Evolutionary conservation across 2,329 filamentous ascomycete genomes (phyloP).

Genomic region (Colletotrichum sp.): DNA sequence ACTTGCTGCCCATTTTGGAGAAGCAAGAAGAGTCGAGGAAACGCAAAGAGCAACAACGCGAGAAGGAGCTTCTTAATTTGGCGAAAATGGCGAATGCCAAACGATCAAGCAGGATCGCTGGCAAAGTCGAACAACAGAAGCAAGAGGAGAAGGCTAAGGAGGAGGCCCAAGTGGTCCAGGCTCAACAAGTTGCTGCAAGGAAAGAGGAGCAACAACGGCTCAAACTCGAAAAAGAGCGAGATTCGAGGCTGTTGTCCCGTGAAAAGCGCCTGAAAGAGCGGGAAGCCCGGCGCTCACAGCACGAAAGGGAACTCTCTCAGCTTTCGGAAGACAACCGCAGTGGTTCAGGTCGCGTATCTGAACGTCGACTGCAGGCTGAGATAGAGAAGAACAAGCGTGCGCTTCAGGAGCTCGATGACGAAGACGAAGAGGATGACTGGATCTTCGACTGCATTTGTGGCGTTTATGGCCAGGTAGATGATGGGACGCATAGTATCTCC

Average conservation of each 20-base stretch:
- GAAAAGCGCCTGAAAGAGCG: constrained; percentile 87
- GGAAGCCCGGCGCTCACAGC: constrained; percentile 79
- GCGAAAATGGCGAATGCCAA: constrained; percentile 94
- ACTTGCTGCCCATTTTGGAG: constrained; percentile 85
- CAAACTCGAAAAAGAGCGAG: constrained; percentile 73
- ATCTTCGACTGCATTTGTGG: constrained; percentile 95
- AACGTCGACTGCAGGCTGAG: constrained; percentile 80
- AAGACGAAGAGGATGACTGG: constrained; percentile 85
- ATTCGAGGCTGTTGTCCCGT: constrained; percentile 80
- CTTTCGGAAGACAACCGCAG: constrained; percentile 78
- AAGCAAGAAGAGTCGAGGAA: constrained; percentile 79
- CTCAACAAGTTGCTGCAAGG: constrained; percentile 68
- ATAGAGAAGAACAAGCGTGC: constrained; percentile 82
- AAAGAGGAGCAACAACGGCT: constrained; percentile 68
- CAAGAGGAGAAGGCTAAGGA: constrained; percentile 74
- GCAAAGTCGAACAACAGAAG: constrained; percentile 79
- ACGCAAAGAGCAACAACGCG: constrained; percentile 67
- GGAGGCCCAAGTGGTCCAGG: constrained; percentile 68
- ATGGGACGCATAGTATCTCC: constrained; percentile 90
- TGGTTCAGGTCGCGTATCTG: constrained; percentile 70
- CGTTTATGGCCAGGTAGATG: constrained; percentile 89
- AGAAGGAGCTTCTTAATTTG: constrained; percentile 81
- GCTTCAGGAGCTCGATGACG: constrained; percentile 67
- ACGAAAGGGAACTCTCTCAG: constrained; percentile 82
- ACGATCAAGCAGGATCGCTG: constrained; percentile 86